Base-by-base conservation (phyloP, 805 yeast genomes). In the Priceomyces carsonii region DNA sequence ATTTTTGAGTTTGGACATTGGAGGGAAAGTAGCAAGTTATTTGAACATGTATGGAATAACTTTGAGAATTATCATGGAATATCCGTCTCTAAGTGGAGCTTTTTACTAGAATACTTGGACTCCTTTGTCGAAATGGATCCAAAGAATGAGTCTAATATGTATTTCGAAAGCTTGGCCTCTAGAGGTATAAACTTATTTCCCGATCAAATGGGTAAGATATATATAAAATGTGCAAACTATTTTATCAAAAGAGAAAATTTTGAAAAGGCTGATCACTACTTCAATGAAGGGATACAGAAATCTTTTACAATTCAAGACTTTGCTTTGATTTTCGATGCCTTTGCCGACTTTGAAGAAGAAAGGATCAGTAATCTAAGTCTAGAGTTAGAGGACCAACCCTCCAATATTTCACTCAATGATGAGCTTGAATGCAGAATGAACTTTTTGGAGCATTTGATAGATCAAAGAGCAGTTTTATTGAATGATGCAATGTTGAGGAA, bases 401-500 rank as follows among this genome's bases (percentile, higher is more conserved):
- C 31, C 3, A 41, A 39, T 16, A 35, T 53, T 10, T 51, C 61
- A 8, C 32, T 36, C 16, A 42, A 40, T 17, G 33, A 40, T 21
- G 51, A 45, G 15, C 45, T 79, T 6, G 77, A 73, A 26, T 49
- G 73, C 16, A 53, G 71, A 10, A 53, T 83, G 55, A 59, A 53
- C 12, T 55, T 57, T 30, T 75, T 82, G 43, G 85, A 81, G 42
- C 57, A 60, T 15, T 57, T 88, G 16, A 52, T 87, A 44, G 69
- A 73, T n/a, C 52, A 72, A 9, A 69, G 93, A 43, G 69, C 75
- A 1, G 54, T 83, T 20, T 53, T 81, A 28, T 47, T 85, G 8
- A 87, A 77, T 50, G 95, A 87, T 48, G 78, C 87, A 18, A 65
- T 75, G 39, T 48, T 89, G 4, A 68, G 84, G 26, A 82, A 78